These are phyloP conservation scores for Penicillium glabrum DNA, from an alignment of 2,329 filamentous ascomycete genomes.

Conservation along the genomic window DNA sequence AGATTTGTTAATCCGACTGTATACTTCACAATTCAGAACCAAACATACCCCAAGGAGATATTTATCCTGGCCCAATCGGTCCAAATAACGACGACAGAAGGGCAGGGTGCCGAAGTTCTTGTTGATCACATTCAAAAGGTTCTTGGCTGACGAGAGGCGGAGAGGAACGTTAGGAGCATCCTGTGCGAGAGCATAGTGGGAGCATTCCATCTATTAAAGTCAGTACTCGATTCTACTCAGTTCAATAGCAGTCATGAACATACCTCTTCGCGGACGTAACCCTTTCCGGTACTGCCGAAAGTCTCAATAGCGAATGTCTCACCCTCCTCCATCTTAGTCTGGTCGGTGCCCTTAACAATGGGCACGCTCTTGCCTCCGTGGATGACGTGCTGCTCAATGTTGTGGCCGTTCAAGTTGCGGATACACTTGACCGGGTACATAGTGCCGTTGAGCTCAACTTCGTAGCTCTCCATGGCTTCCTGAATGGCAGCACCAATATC, in stretches of 20 bases:
- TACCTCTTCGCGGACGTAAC: conserved; percentile 82
- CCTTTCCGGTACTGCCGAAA: conserved; percentile 89
- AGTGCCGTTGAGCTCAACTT: conserved; percentile 77
- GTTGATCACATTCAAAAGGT: conserved; percentile 82
- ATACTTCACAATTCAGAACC: neutral
- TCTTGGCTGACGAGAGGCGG: conserved; percentile 78
- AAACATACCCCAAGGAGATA: conserved; percentile 78
- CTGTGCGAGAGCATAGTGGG: conserved; percentile 76
- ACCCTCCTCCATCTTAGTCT: conserved; percentile 96
- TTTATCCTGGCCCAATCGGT: conserved; percentile 91
- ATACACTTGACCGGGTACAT: conserved; percentile 82
- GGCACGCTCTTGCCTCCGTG: conserved; percentile 91
- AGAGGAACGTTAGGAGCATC: conserved; percentile 76
- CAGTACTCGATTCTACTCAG: neutral
- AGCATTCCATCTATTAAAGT: conserved; percentile 65
- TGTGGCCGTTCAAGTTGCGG: conserved; percentile 85
- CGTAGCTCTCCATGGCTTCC: conserved; percentile 91
- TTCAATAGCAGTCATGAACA: conserved; percentile 27
- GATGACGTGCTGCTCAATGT: conserved; percentile 84
- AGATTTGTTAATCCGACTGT: conserved; percentile 26
- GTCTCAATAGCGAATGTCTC: conserved; percentile 96
- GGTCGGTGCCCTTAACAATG: conserved; percentile 83
- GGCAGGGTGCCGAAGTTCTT: conserved; percentile 95
- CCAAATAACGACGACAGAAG: conserved; percentile 86
- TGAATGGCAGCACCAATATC: conserved; percentile 84